A percentile compares a stretch with the other conserved stretches of the same genome.
Evolutionary conservation across 495 filamentous ascomycete genomes (phyloP).

Genomic region (Tuber magnatum): DNA sequence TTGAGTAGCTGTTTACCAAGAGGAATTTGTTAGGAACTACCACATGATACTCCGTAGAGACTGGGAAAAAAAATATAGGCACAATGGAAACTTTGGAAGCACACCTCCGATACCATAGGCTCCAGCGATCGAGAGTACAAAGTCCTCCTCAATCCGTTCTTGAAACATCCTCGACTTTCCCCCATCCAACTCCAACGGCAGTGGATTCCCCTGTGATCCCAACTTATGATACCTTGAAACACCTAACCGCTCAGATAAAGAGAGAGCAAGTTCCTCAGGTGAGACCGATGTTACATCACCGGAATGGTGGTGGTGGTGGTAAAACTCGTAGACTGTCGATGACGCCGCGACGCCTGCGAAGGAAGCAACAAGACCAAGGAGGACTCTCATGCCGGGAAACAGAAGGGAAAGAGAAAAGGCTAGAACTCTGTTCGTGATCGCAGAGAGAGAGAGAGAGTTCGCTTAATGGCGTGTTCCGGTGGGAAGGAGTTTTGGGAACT

Average conservation of each 20-base stretch:
- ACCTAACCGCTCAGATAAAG: conserved; percentile 33
- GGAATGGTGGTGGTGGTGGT: conserved; percentile 7
- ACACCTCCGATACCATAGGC: background rate
- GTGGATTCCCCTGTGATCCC: conserved; percentile 24
- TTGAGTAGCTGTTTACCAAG: background rate
- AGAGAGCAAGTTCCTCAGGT: conserved; percentile 34
- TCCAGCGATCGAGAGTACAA: conserved; percentile 34
- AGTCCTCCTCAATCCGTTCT: conserved; percentile 22
- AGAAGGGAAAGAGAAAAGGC: background rate
- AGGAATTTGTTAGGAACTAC: conserved; percentile 6
- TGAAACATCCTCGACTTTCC: conserved; percentile 9
- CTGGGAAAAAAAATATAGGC: background rate
- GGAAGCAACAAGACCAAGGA: conserved; percentile 28
- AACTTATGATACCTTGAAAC: conserved; percentile 32
- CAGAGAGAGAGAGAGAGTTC: background rate
- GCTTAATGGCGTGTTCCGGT: background rate
- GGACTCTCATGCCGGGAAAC: conserved; percentile 30
- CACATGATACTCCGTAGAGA: background rate
- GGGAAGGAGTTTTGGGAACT: conserved; percentile 14
- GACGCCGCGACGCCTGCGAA: conserved; percentile 24
- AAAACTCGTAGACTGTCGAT: conserved; percentile 15
- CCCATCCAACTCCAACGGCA: conserved; percentile 20
- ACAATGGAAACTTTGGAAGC: background rate
- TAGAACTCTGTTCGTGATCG: background rate
- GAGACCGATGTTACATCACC: conserved; percentile 23